Base-by-base conservation (phyloP, 371 early-diverging fungal genomes). In the Rhizopus stolonifer region DNA sequence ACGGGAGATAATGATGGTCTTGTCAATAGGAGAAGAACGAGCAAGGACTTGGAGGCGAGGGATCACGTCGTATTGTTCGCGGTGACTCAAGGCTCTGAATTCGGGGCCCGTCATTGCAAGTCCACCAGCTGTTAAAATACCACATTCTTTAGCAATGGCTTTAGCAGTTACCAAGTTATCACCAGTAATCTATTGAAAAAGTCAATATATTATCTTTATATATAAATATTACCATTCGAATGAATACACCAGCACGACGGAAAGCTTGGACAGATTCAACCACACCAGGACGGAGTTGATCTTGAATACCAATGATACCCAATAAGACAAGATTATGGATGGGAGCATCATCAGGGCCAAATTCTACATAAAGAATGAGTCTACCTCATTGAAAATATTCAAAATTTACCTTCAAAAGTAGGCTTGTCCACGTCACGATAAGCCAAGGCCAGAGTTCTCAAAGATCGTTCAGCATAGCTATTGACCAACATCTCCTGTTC, bases 191-290 rank as follows among this genome's bases (percentile, higher is more conserved):
- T n/a, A n/a, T n/a, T n/a, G n/a, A n/a, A n/a, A n/a, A n/a, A n/a
- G n/a, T n/a, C n/a, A n/a, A n/a, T n/a, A n/a, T n/a, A n/a, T n/a
- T n/a, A n/a, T n/a, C n/a, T n/a, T n/a, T n/a, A n/a, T n/a, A n/a
- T n/a, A n/a, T n/a, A n/a, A n/a, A n/a, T n/a, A n/a, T 89, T 4
- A 91, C 88, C 90, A 91, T 92, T 11, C 87, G 81, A 25, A 91
- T 86, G 55, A 78, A 61, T 9, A 91, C 85, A 49, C 91, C 90
- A 29, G 91, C 92, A 23, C 73, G 66, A 58, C 81, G 77, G 56
- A 84, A 87, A 9, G 62, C 64, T 25, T 56, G 45, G 7, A 88
- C 84, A 34, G 86, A 82, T 49, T 87, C 84, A 21, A 71, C 61
- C 4, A 89, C 87, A 51, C 83, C 83, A n/a, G 69, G 69, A 54